Evolutionary conservation across 257 asterid genomes (phyloP), one percentile per base, ranked within the genome.

Genomic region (Scutellaria minor): DNA sequence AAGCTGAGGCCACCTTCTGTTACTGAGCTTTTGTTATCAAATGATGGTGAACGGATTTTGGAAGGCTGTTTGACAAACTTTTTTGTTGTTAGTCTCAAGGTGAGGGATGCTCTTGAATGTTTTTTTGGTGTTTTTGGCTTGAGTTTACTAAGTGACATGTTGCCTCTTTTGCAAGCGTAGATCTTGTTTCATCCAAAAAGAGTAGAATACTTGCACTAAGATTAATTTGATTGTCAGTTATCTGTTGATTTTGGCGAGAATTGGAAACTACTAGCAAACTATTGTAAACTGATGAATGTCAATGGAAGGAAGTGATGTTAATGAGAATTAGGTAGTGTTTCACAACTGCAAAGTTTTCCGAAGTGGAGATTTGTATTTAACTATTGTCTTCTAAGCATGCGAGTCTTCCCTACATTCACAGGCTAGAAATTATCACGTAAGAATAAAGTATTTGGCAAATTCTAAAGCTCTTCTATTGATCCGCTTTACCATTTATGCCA

Each of bases 51-150:
- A 71, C 87, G 63, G 51, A 89, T 94, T 59, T 82, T 92, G 81
- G 98, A 95, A 84, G 99, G 99, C 58, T 87, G 94, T 73, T 52
- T 90, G 84, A 88, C 97, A 2, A 90, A 87, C 68, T 80, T 90
- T 79, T 95, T 90, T 64, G 90, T 90, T 61, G 93, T 88, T 56
- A 86, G 87, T 78, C 70, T 63, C 59, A 91, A 85, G 93, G 98
- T 91, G 78, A 73, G 86, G 59, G 44, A 13, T 51, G 45, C 9
- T 56, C 64, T 15, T 44, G 57, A 45, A 48, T 53, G 45, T 27
- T 42, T 11, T 48, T 24, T 47, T 22, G 24, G 24, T 14, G 5
- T 22, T 27, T 50, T 41, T 27, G 65, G 55, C 64, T 46, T 56
- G 54, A 31, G 65, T 71, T 60, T 71, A 53, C 45, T 48, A n/a